Evolutionary conservation across 139 green algal genomes (phyloP), one percentile per base, ranked within the genome.

Genomic region (Chlorella sp.): DNA sequence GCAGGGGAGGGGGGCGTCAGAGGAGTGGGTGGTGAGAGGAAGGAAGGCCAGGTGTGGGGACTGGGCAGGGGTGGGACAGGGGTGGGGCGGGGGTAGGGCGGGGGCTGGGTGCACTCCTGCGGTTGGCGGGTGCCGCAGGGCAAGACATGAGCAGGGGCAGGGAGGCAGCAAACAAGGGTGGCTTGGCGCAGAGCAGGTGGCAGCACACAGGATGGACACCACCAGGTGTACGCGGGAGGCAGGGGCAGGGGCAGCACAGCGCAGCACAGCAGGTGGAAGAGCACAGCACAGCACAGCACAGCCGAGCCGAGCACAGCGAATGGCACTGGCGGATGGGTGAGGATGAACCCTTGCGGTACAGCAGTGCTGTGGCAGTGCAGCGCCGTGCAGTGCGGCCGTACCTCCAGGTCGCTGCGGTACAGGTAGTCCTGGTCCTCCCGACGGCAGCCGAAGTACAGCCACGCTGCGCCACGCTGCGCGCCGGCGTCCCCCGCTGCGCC

Each of bases 381-480:
- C 15, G n/a, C 19, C 1, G 11, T 68, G 39, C 39, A 64, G 30
- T 53, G 32, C 48, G 48, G 7, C 57, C 64, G 30, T 22, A 77
- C 86, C 86, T 77, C 28, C 36, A 68, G 78, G 32, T 99, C 92
- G 19, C 94, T 80, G 18, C 60, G n/a, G 81, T 98, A 99, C 79
- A 98, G 96, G 84, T 95, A 98, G 91, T 99, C 98, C 3, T 80
- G 87, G 18, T 76, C 24, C 21, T 89, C 39, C 37, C 90, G 92
- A 19, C 98, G 92, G 94, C 97, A 99, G 32, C 98, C 98, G 86
- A 99, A 98, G 85, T 97, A 96, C 71, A 99, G 93, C 64, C 83
- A 91, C 37, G 83, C 37, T n/a, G 83, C 39, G 82, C 79, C 83
- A 86, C 81, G 36, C 91, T 90, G 64, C 96, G 4, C 83, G 30